Evolutionary conservation across 352 stramenopile species (phyloP).

Genomic region (Aphanomyces invadans): DNA sequence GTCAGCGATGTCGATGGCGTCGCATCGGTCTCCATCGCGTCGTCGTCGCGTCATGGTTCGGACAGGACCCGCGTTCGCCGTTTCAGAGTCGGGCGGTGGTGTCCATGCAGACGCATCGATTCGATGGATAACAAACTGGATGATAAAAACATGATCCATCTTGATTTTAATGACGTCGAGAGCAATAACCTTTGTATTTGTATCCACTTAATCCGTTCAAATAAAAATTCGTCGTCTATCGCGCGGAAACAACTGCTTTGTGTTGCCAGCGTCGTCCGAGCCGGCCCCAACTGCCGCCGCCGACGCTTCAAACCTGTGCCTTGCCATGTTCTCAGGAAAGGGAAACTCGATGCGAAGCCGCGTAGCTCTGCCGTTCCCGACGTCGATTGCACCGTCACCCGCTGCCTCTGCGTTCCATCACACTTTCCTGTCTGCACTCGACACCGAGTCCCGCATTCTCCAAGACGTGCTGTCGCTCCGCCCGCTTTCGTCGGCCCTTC

Average conservation of each 20-base stretch:
- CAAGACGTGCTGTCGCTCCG: not conserved
- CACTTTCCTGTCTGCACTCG: not conserved
- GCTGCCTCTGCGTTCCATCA: not conserved
- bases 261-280: not conserved
- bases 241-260: not conserved
- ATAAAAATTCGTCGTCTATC: not conserved
- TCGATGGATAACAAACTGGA: too few species aligned
- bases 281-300: not conserved
- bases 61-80: too few species aligned
- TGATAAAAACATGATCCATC: too few species aligned
- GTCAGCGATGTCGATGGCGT: too few species aligned
- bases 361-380: not conserved
- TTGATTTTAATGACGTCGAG: too few species aligned
- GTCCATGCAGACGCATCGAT: too few species aligned
- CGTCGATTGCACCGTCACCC: not conserved
- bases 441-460: not conserved
- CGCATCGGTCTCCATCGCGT: too few species aligned
- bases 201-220: not conserved
- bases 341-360: not conserved
- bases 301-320: not conserved
- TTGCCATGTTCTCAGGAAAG: not conserved
- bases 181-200: not conserved
- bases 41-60: too few species aligned
- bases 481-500: constrained; percentile 8
- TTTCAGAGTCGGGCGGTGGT: too few species aligned